phyloP scores from a whole-genome alignment of 345 rosid genomes.

The Salix viminalis region DNA sequence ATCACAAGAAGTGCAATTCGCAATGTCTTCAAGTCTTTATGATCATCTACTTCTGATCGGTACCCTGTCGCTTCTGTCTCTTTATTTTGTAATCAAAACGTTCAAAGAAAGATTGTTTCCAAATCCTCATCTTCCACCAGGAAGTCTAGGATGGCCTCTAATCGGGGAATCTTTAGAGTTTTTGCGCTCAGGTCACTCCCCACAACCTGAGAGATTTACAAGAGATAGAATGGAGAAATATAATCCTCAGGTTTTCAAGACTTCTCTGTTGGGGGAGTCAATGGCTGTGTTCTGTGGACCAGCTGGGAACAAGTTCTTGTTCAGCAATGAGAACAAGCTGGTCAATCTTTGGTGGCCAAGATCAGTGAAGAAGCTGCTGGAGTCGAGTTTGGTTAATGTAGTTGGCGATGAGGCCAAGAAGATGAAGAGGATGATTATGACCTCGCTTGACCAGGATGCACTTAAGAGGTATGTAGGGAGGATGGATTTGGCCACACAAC shows the following conservation, averaged over 20 bases:
- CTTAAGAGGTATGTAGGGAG: slow-evolving; percentile 14
- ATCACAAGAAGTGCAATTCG: neutral
- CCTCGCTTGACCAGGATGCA: slow-evolving; percentile 13
- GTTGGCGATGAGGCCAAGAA: slow-evolving; percentile 27
- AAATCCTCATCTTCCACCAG: slow-evolving; percentile 8
- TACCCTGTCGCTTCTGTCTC: neutral
- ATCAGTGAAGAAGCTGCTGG: neutral
- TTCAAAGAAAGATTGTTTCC: neutral
- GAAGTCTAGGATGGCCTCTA: slow-evolving; percentile 15
- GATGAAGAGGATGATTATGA: slow-evolving; percentile 17
- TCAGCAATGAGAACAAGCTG: slow-evolving; percentile 17
- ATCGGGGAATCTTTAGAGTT: neutral
- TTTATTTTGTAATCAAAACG: neutral
- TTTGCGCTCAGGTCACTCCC: neutral
- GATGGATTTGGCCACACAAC: slow-evolving; percentile 25
- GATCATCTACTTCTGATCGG: too few species aligned
- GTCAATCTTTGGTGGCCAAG: slow-evolving; percentile 6
- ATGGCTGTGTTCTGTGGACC: slow-evolving; percentile 1
- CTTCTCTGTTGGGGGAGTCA: slow-evolving; percentile 1
- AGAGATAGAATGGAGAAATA: slow-evolving; percentile 11
- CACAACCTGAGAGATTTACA: neutral
- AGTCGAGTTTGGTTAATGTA: slow-evolving; percentile 10
- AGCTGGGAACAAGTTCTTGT: slow-evolving; percentile 7
- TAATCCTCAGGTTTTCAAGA: slow-evolving; percentile 4
- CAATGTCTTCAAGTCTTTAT: neutral